Evolutionary conservation across 176 grass and related monocot species (phyloP).

Genomic region (Oryza rufipogon): DNA sequence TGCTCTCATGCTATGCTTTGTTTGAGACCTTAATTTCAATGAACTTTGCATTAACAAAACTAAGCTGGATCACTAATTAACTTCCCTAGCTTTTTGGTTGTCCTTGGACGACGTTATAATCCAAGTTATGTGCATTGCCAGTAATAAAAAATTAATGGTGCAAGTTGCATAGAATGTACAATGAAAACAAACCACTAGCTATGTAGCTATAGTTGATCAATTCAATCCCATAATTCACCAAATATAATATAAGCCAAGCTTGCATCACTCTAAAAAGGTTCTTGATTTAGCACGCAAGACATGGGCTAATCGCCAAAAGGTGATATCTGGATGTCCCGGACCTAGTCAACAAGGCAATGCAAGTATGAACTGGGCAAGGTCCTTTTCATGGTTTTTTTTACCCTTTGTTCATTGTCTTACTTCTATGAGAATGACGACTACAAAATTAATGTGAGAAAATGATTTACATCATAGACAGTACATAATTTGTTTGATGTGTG

Average conservation of each 20-base stretch:
- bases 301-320: slow-evolving; percentile 59
- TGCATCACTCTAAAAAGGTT: slow-evolving; percentile 30
- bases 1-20: background rate
- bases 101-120: slow-evolving; percentile 33
- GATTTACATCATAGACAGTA: background rate
- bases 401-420: background rate
- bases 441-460: background rate
- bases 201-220: slow-evolving; percentile 16
- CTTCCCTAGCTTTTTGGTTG: background rate
- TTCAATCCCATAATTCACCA: slow-evolving; percentile 14
- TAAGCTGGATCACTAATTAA: background rate
- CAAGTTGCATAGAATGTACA: slow-evolving; percentile 20
- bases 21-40: slow-evolving; percentile 4
- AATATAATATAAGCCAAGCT: background rate
- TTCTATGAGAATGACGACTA: slow-evolving; percentile 6
- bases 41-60: background rate
- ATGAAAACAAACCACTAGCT: background rate
- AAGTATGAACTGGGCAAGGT: slow-evolving; percentile 2
- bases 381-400: slow-evolving; percentile 1
- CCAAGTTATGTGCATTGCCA: slow-evolving; percentile 8
- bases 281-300: slow-evolving; percentile 16
- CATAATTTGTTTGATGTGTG: background rate
- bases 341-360: slow-evolving; percentile 40
- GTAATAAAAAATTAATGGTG: slow-evolving; percentile 12
- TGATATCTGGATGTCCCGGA: slow-evolving; percentile 33